Conservation (phyloP, 768 basidiomycete species). For the Leccinum rimulosum region DNA sequence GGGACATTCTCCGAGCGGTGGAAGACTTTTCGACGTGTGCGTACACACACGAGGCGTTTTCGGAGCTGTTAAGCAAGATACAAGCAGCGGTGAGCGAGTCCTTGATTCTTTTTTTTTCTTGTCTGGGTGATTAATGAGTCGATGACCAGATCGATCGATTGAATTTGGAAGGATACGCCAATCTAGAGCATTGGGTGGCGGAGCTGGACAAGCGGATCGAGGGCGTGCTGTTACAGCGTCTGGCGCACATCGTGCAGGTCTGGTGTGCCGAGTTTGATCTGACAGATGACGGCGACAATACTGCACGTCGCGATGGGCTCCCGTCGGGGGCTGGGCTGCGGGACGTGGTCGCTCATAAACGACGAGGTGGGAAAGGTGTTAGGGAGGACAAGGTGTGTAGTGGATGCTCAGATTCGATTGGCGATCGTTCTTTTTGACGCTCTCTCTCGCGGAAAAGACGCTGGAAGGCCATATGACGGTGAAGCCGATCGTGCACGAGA, state of each 20-base stretch:
- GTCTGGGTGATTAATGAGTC: neutral
- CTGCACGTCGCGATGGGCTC: conserved; percentile 42
- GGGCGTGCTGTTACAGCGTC: conserved; percentile 67
- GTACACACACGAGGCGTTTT: conserved; percentile 81
- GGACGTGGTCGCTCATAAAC: neutral
- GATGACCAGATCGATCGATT: conserved; percentile 79
- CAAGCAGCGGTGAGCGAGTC: conserved; percentile 65
- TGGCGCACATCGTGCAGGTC: conserved; percentile 73
- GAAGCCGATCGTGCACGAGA: conserved; percentile 90
- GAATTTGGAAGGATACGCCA: conserved; percentile 93
- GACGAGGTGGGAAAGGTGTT: conserved; percentile 50
- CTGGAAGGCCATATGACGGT: conserved; percentile 72
- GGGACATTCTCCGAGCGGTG: conserved; percentile 78
- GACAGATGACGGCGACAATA: conserved; percentile 69
- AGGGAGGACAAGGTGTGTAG: conserved; percentile 78
- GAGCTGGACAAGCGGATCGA: conserved; percentile 85
- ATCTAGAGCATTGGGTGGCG: conserved; percentile 89
- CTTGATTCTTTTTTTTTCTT: neutral
- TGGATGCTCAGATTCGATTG: neutral
- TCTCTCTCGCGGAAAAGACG: conserved; percentile 42
- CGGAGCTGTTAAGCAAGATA: conserved; percentile 70
- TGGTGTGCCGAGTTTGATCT: conserved; percentile 90
- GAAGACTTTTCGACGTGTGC: conserved; percentile 87
- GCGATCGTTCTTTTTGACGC: neutral
- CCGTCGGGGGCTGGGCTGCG: neutral